Evolutionary conservation across 73 alveolate species (phyloP), one percentile per base, ranked within the genome.

Genomic region (Stentor coeruleus): DNA sequence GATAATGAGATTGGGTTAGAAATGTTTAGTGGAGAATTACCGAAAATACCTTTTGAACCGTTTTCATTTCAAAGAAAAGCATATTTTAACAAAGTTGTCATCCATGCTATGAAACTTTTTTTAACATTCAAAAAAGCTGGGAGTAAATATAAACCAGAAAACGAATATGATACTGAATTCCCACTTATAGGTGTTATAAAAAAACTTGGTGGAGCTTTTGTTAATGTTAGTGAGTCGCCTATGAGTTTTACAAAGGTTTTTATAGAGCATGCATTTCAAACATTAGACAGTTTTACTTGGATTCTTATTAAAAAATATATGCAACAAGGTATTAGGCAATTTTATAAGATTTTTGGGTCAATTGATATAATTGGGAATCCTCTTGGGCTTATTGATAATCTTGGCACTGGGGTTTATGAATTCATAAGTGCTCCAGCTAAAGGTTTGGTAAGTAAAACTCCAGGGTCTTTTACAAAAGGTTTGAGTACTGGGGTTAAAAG

Each of bases 401-500:
- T 92, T 60, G 98, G 98, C 36, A 83, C 91, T 39, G 98, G 98
- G 28, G 92, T 92, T 39, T 84, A 84, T 30, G 92, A 91, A 81
- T 84, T 92, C 59, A 85, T 89, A 35, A 77, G 81, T 37, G 94
- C 87, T 74, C 98, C 98, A 31, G 75, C 90, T 74, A 80, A 92
- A 85, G 96, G 96, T 0, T 85, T 90, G 42, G 58, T 87, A 2
- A 26, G 90, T 31, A 84, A 89, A 74, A 97, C 97, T 6, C 99
- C 98, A 3, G 82, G 81, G 75, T 95, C 89, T 59, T 95, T 95
- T 58, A 95, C 93, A 39, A 91, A 87, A 72, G 99, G 99, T 15
- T 87, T 95, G 11, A 98, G 98, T 37, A 95, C 83, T 89, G 99
- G 99, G 31, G 95, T 93, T 55, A 88, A 87, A 28, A 73, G 93